A percentile compares a stretch with the other conserved stretches of the same genome.
Evolutionary conservation across 176 grass and related monocot genomes (phyloP).

Genomic region (Lolium multiflorum): DNA sequence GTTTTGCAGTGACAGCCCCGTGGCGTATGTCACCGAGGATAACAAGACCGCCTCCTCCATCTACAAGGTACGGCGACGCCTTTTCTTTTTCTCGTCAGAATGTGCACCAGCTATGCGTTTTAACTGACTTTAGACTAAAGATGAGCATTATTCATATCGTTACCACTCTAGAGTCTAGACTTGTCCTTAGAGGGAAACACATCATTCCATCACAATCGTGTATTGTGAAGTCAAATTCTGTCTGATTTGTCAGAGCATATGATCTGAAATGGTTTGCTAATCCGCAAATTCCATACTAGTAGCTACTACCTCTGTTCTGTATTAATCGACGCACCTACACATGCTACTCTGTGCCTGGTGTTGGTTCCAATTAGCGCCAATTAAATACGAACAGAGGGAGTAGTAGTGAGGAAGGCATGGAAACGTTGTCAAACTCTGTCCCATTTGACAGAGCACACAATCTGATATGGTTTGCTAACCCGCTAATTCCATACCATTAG

Average conservation of each 20-base stretch:
- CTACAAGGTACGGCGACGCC: slow-evolving; percentile 35
- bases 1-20: slow-evolving; percentile 60
- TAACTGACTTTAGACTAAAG: not conserved
- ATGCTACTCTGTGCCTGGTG: no score
- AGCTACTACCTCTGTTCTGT: no score
- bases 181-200: not conserved
- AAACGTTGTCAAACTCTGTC: not conserved
- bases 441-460: not conserved
- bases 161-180: not conserved
- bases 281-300: not conserved
- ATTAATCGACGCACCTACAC: no score
- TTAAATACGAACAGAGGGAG: no score
- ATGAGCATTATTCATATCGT: not conserved
- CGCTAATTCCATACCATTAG: not conserved
- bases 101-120: not conserved
- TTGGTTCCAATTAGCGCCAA: no score
- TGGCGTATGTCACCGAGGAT: slow-evolving; percentile 53
- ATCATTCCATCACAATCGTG: not conserved
- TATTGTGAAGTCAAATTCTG: not conserved
- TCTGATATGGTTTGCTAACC: not conserved
- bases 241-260: not conserved
- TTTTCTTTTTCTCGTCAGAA: not conserved
- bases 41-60: slow-evolving; percentile 45
- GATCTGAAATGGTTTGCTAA: not conserved
- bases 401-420: not conserved